These are phyloP conservation scores for Oemleria cerasiformis DNA, from an alignment of 306 rosid genomes.

Conservation along the genomic window DNA sequence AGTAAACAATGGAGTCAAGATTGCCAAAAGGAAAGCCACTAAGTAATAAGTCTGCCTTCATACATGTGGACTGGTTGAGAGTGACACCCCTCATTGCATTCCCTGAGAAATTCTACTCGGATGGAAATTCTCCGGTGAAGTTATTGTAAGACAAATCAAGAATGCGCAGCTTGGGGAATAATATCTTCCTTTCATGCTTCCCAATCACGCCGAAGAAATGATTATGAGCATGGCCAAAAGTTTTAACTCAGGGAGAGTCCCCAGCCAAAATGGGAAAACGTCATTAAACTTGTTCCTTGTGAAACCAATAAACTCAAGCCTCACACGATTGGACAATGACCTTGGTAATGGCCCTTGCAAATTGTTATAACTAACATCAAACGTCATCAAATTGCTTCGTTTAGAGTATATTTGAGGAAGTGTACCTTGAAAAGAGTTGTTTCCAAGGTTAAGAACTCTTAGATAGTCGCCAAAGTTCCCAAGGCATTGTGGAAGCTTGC, in stretches of 20 bases:
- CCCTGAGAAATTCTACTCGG: neutral
- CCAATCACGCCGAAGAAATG: neutral
- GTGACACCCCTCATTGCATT: neutral
- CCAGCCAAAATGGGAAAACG: neutral
- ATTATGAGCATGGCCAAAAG: neutral
- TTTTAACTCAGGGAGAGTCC: neutral
- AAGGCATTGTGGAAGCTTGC: neutral
- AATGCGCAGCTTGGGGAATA: neutral
- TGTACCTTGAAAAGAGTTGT: neutral
- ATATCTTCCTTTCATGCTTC: neutral
- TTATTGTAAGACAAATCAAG: neutral
- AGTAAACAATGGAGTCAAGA: neutral
- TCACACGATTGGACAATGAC: neutral
- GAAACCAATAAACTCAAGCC: neutral
- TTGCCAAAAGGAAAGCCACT: no score
- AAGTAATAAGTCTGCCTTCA: neutral
- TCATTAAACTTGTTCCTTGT: neutral
- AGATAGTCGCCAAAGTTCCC: neutral
- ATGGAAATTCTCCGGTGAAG: neutral
- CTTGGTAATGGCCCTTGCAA: neutral
- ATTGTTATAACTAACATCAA: neutral
- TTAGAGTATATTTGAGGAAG: neutral
- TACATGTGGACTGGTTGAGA: neutral
- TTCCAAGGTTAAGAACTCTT: neutral
- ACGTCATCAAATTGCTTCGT: neutral